Percentiles rank a stretch among this genome's conserved stretches.
These are phyloP conservation scores for Apiospora arundinis DNA, from an alignment of 2,329 filamentous ascomycete genomes.

Conservation along the genomic window DNA sequence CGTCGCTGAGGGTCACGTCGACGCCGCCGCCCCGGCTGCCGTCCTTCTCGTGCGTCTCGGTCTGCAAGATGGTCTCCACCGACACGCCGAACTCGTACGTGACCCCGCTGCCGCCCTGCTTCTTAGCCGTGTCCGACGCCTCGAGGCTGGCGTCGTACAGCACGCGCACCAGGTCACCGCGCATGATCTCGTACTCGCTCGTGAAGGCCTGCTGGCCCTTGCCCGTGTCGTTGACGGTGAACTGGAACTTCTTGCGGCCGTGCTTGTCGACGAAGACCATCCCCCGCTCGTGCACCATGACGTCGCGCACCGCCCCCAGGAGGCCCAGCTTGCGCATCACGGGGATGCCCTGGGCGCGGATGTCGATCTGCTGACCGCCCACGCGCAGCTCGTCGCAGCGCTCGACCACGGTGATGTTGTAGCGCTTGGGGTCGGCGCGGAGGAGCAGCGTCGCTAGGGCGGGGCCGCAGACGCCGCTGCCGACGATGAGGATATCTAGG, in stretches of 20 bases:
- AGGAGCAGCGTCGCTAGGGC: conserved; percentile 23
- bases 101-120: conserved; percentile 32
- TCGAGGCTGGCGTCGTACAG: conserved; percentile 50
- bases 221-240: conserved; percentile 48
- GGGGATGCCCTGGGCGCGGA: conserved; percentile 33
- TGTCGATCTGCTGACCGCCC: conserved; percentile 37
- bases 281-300: conserved; percentile 54
- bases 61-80: conserved; percentile 38
- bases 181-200: conserved; percentile 66
- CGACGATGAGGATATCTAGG: conserved; percentile 23
- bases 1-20: conserved; percentile 50
- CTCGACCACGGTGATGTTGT: conserved; percentile 34
- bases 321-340: conserved; percentile 40
- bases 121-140: conserved; percentile 29
- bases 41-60: conserved; percentile 32
- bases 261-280: conserved; percentile 50
- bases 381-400: conserved; percentile 32
- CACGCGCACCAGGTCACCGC: conserved; percentile 59
- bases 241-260: conserved; percentile 46
- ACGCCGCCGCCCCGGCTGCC: conserved; percentile 34
- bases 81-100: conserved; percentile 42
- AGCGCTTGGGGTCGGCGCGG: neutral
- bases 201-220: conserved; percentile 53
- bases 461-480: conserved; percentile 36
- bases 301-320: conserved; percentile 42